A percentile compares a stretch with the other conserved stretches of the same genome.
Evolutionary conservation across 352 stramenopile species (phyloP).

Genomic region (Phytopythium montanum): DNA sequence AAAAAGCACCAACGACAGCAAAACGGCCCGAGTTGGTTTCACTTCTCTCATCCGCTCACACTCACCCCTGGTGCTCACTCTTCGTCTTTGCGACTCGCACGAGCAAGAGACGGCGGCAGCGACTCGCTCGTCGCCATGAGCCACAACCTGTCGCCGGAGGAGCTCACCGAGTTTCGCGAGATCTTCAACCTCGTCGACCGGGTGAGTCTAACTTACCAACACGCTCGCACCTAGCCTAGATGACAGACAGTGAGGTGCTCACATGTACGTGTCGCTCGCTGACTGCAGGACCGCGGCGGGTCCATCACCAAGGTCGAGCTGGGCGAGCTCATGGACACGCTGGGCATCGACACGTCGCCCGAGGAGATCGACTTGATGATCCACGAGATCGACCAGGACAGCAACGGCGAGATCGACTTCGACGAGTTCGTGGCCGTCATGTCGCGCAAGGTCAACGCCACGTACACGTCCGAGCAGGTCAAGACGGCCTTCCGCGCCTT

Average conservation of each 20-base stretch:
- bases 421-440: constrained; percentile 95
- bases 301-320: constrained; percentile 94
- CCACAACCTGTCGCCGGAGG: constrained; percentile 65
- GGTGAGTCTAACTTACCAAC: no score
- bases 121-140: constrained; percentile 27
- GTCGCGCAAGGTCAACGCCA: constrained; percentile 93
- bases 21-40: background rate
- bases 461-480: constrained; percentile 92
- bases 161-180: constrained; percentile 91
- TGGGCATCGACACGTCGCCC: constrained; percentile 91
- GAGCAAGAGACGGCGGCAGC: background rate
- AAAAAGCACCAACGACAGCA: background rate
- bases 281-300: constrained; percentile 81
- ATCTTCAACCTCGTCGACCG: constrained; percentile 95
- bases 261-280: background rate
- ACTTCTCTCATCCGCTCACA: background rate
- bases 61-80: background rate
- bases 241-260: background rate
- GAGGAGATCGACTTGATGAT: constrained; percentile 96
- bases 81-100: background rate
- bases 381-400: constrained; percentile 94
- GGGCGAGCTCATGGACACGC: constrained; percentile 91
- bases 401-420: constrained; percentile 94
- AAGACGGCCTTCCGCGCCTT: constrained; percentile 88
- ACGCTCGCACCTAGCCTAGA: no score